Percentiles rank a stretch among this genome's conserved stretches.
phyloP scores from a whole-genome alignment of 2,329 filamentous ascomycete genomes.

The Aspergillus sp. region DNA sequence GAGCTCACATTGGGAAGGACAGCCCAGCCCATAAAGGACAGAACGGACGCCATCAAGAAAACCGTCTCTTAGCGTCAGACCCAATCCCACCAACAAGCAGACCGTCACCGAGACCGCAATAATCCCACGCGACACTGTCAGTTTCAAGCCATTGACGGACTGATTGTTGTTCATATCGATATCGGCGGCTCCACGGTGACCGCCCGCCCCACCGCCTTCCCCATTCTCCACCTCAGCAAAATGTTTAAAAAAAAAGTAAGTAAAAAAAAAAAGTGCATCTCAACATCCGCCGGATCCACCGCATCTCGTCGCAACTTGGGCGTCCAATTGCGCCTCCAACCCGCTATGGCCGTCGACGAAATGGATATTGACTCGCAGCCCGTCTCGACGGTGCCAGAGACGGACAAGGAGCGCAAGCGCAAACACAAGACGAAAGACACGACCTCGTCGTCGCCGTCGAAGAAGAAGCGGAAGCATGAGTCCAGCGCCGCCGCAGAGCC shows the following conservation, averaged over 20 bases:
- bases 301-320: background rate
- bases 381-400: conserved; percentile 16
- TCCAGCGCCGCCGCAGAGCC: conserved; percentile 16
- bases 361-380: conserved; percentile 38
- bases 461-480: conserved; percentile 43
- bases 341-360: conserved; percentile 36
- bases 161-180: conserved; percentile 1
- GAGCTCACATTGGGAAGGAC: conserved; percentile 58
- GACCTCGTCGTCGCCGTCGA: conserved; percentile 30
- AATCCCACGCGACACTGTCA: too few relatives aligned
- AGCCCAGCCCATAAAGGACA: conserved; percentile 60
- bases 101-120: too few relatives aligned
- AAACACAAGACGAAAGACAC: conserved; percentile 48
- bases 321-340: background rate
- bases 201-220: conserved; percentile 16
- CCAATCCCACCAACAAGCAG: background rate
- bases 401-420: conserved; percentile 40
- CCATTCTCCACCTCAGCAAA: conserved; percentile 3
- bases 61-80: background rate
- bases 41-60: conserved; percentile 40
- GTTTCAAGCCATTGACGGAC: too few relatives aligned
- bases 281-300: conserved; percentile 2
- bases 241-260: conserved; percentile 18
- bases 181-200: conserved; percentile 4
- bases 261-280: conserved; percentile 31